Percentiles rank a stretch among this genome's conserved stretches.
These are phyloP conservation scores for Sporothrix variecibatus DNA, from an alignment of 2,329 filamentous ascomycete genomes.

Conservation along the genomic window DNA sequence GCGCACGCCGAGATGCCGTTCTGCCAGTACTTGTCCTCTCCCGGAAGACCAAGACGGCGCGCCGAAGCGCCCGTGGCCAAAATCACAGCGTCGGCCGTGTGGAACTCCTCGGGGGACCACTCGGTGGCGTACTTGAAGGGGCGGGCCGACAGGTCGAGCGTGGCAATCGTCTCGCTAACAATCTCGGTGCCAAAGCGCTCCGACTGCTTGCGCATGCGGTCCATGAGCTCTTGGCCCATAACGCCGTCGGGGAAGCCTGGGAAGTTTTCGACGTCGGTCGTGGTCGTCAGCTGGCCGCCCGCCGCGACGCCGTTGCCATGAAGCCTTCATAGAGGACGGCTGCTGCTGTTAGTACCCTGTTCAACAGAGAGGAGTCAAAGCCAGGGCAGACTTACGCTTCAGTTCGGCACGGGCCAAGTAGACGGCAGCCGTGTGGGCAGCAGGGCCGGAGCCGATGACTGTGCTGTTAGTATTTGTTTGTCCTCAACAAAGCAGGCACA, in stretches of 20 bases:
- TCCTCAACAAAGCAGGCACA: slow-evolving; percentile 6
- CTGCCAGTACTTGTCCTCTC: slow-evolving; percentile 97
- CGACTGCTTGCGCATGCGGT: slow-evolving; percentile 90
- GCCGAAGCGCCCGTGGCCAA: slow-evolving; percentile 95
- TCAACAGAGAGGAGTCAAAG: neutral
- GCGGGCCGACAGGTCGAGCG: slow-evolving; percentile 77
- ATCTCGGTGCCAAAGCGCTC: slow-evolving; percentile 90
- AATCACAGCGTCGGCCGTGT: slow-evolving; percentile 91
- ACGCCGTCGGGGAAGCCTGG: slow-evolving; percentile 91
- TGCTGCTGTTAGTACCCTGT: slow-evolving; percentile 34
- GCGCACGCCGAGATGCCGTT: slow-evolving; percentile 95
- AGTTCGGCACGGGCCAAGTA: slow-evolving; percentile 94
- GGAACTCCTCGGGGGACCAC: slow-evolving; percentile 76
- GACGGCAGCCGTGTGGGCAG: slow-evolving; percentile 94
- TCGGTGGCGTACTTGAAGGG: slow-evolving; percentile 96
- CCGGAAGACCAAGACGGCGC: slow-evolving; percentile 75
- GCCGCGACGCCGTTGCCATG: slow-evolving; percentile 96
- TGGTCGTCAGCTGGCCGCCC: slow-evolving; percentile 95
- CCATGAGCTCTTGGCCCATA: slow-evolving; percentile 88
- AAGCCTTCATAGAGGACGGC: slow-evolving; percentile 96
- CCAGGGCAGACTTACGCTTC: slow-evolving; percentile 60
- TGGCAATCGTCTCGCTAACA: slow-evolving; percentile 87
- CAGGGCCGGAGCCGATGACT: slow-evolving; percentile 92
- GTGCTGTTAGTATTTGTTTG: slow-evolving; percentile 28
- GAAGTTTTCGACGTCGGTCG: slow-evolving; percentile 98